Base-by-base conservation (phyloP, 106 monocot genomes). In the Dioscorea alata region DNA sequence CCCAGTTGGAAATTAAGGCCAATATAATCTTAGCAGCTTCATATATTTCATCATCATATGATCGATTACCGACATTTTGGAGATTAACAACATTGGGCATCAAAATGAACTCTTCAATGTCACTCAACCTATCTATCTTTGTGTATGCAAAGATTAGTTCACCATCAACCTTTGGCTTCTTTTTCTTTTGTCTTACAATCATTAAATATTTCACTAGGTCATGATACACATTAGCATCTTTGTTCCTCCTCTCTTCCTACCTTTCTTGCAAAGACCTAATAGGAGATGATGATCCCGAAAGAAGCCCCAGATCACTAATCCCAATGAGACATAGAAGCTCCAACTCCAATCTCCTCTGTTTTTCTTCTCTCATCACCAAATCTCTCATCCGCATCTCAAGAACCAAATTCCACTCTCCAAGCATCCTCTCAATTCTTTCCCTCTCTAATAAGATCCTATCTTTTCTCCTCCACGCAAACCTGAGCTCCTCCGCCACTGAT, bases 51-150 rank as follows among this genome's bases (percentile, higher is more conserved):
- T 86, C 95, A 82, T 95, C 95, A 66, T 80, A 95, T 48, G 91
- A 69, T 13, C 91, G 85, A 28, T 95, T 91, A 60, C 95, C 95
- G 61, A 95, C 95, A 73, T 82, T 83, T 86, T 95, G 95, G 48
- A 95, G 95, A 78, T 95, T 95, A 23, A 91, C 95, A 80, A 95
- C 95, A 80, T 95, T 95, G 7, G 95, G 95, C 95, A 95, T 86
- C 56, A 95, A 91, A 75, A 95, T 86, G 70, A 95, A 95, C 66
- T 95, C 95, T 70, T 95, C 95, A 64, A 95, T 95, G 23, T 95
- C 95, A 61, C 86, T 75, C 22, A 95, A 69, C 33, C 91, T 85
- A 68, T 95, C 95, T 63, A 86, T 91, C 82, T 95, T 95, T 14
- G 95, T 91, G 82, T 95, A 95, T 49, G 95, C 95, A 74, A 84